Base-by-base conservation (phyloP, 2,329 filamentous ascomycete genomes). In the Clonostachys chloroleuca region DNA sequence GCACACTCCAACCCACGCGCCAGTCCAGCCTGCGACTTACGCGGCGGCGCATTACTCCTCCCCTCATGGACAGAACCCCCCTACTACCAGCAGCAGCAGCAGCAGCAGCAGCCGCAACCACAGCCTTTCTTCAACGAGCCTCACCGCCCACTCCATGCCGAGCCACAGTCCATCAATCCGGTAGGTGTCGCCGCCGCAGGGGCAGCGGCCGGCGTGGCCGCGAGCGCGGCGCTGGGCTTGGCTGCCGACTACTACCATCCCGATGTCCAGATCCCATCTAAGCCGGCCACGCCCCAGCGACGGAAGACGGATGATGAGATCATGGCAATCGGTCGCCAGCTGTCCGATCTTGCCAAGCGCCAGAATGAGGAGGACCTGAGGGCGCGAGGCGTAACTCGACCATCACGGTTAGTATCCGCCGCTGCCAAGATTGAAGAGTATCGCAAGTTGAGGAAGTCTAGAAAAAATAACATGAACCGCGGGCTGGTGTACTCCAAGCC, bases 251-350 rank as follows among this genome's bases (percentile, higher is more conserved):
- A 42, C 37, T 48, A 48, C n/a, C 34, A 44, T 36, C 37, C 24
- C 12, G 20, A 33, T 17, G 13, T 16, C 9, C 47, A 44, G 20
- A 43, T 24, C 37, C 36, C 30, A 34, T 43, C 41, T 34, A 48
- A 49, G 47, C 37, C 47, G 6, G 17, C 42, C n/a, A 48, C 33
- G 16, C 44, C 47, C n/a, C 40, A 40, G 33, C 40, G 47, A 14
- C 39, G 43, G 30, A 44, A 49, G 35, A 52, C 42, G 18, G 46
- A 49, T 18, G 78, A 81, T 50, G 79, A 83, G 61, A 82, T 83
- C 34, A 58, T 78, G 47, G 70, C 73, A 47, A 67, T 83, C 40
- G 79, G 79, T 13, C 72, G 75, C 47, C 69, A 79, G 57, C 70
- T 83, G 43, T 73, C 74, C 37, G 69, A 77, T 53, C 63, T 81